Evolutionary conservation across 2,329 filamentous ascomycete genomes (phyloP).

Genomic region (Proliferodiscus dingleyae): DNA sequence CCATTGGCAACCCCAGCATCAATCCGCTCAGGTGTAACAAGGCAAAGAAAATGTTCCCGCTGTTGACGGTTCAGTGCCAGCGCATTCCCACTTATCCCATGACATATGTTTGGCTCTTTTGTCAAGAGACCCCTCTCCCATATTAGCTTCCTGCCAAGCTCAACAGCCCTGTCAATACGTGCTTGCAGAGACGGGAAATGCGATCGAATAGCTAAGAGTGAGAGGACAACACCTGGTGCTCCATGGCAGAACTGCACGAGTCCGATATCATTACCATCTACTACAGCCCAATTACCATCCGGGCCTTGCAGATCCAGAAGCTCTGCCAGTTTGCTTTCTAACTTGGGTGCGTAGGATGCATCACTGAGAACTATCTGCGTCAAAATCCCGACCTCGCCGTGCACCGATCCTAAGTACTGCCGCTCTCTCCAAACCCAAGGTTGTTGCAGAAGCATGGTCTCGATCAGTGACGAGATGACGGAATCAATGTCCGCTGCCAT

Average conservation of each 20-base stretch:
- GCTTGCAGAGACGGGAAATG: constrained; percentile 51
- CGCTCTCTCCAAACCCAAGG: constrained; percentile 62
- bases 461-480: constrained; percentile 51
- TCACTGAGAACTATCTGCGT: constrained; percentile 61
- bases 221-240: constrained; percentile 57
- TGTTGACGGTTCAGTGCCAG: constrained; percentile 36
- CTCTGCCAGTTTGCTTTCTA: constrained; percentile 48
- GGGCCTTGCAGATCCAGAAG: constrained; percentile 56
- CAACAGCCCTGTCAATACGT: constrained; percentile 49
- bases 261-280: constrained; percentile 39
- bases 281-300: constrained; percentile 56
- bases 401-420: constrained; percentile 59
- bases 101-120: constrained; percentile 62
- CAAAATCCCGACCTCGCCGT: constrained; percentile 66
- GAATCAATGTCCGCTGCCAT: constrained; percentile 45
- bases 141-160: constrained; percentile 46
- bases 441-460: constrained; percentile 50
- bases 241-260: constrained; percentile 66
- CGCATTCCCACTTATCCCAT: constrained; percentile 61
- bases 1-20: constrained; percentile 47
- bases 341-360: constrained; percentile 46
- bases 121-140: constrained; percentile 55
- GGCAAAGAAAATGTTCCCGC: constrained; percentile 51
- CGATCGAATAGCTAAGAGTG: constrained; percentile 49
- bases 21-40: constrained; percentile 52